phyloP scores from a whole-genome alignment of 2,329 filamentous ascomycete genomes.

The Stemphylium beticola region DNA sequence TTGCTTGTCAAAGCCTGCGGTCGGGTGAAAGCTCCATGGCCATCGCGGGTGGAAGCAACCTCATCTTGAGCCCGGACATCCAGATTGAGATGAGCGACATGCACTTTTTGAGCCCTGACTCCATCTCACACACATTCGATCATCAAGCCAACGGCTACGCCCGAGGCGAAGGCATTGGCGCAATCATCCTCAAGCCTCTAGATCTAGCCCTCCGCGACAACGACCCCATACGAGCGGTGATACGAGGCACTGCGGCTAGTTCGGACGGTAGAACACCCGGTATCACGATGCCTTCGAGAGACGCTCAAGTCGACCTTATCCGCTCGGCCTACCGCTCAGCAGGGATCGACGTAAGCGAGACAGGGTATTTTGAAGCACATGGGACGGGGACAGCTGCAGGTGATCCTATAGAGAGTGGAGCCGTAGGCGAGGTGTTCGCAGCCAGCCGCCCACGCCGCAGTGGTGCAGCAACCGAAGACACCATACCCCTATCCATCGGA shows the following conservation, averaged over 20 bases:
- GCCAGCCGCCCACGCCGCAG: conserved; percentile 4
- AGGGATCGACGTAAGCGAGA: conserved; percentile 36
- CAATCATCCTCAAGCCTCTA: conserved; percentile 35
- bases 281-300: conserved; percentile 48
- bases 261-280: conserved; percentile 25
- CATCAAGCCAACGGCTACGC: conserved; percentile 66
- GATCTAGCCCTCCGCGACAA: conserved; percentile 23
- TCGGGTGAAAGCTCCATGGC: conserved; percentile 31
- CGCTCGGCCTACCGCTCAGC: conserved; percentile 46
- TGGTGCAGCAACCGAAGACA: conserved; percentile 4
- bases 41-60: conserved; percentile 24
- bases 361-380: conserved; percentile 35
- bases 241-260: conserved; percentile 34
- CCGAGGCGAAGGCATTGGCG: conserved; percentile 64
- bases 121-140: conserved; percentile 51
- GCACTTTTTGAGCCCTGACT: conserved; percentile 37
- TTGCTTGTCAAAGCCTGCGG: conserved; percentile 33
- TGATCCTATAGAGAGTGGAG: conserved; percentile 26
- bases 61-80: conserved; percentile 27
- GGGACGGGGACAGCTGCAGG: conserved; percentile 39
- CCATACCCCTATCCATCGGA: conserved; percentile 17
- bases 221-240: conserved; percentile 38
- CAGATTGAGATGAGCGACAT: conserved; percentile 21
- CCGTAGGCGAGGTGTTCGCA: conserved; percentile 14
- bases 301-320: conserved; percentile 47